Percentiles rank a stretch among this genome's conserved stretches.
phyloP scores from a whole-genome alignment of 805 yeast species.

The Kodamaea neixiangensis region DNA sequence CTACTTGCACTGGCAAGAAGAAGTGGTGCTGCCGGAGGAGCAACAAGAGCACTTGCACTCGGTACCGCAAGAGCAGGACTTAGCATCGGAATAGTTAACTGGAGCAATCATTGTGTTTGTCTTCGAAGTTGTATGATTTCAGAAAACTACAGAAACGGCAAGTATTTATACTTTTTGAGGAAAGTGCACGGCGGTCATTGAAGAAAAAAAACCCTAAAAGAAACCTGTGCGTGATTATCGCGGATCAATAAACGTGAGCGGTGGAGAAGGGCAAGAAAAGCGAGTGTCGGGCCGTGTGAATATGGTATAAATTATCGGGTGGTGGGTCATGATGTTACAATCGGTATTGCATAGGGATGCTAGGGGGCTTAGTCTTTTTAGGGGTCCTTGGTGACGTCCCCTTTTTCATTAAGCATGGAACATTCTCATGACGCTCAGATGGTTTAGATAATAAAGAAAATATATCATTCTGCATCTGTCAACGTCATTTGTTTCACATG shows the following conservation, averaged over 20 bases:
- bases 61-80: constrained; percentile 22
- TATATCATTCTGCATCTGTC: not conserved
- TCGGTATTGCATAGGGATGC: no score
- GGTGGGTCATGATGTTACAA: no score
- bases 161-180: constrained; percentile 10
- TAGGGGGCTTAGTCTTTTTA: no score
- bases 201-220: not conserved
- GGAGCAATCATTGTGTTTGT: constrained; percentile 10
- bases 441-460: not conserved
- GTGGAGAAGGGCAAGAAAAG: not conserved
- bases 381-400: no score
- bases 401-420: no score
- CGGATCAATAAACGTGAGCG: not conserved
- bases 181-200: constrained; percentile 2
- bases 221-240: not conserved
- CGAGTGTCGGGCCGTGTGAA: not conserved
- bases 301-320: not conserved
- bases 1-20: constrained; percentile 15
- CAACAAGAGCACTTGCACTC: constrained; percentile 23
- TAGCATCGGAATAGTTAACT: constrained; percentile 10
- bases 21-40: constrained; percentile 11
- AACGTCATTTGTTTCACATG: not conserved
- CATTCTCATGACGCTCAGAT: no score
- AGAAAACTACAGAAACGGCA: not conserved
- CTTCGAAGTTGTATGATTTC: not conserved